A percentile compares a stretch with the other conserved stretches of the same genome.
phyloP scores from a whole-genome alignment of 345 rosid genomes.

The Angophora floribunda region DNA sequence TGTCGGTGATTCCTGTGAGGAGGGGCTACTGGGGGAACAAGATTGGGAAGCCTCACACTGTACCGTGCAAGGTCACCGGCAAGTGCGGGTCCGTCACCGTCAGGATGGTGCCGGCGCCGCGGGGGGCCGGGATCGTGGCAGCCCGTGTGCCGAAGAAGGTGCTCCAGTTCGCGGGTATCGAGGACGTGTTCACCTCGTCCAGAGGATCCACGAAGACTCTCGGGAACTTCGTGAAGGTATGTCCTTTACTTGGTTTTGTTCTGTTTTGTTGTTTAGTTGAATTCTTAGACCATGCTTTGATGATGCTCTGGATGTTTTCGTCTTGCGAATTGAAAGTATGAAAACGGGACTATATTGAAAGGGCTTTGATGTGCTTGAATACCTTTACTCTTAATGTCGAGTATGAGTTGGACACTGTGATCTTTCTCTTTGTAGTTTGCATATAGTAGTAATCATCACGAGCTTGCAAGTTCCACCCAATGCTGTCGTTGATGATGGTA shows the following conservation, averaged over 20 bases:
- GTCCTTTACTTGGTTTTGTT: not conserved
- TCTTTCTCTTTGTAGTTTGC: not conserved
- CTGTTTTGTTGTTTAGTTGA: not conserved
- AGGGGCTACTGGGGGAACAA: slow-evolving; percentile 83
- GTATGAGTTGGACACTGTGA: not conserved
- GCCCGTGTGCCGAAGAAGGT: slow-evolving; percentile 90
- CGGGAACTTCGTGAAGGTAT: slow-evolving; percentile 78
- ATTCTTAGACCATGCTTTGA: not conserved
- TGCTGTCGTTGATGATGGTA: not conserved
- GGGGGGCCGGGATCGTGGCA: slow-evolving; percentile 81
- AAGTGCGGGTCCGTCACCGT: slow-evolving; percentile 69
- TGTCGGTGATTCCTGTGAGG: slow-evolving; percentile 60
- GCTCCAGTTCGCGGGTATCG: slow-evolving; percentile 74
- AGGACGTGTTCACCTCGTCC: slow-evolving; percentile 81
- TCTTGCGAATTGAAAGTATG: not conserved
- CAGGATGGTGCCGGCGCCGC: slow-evolving; percentile 76
- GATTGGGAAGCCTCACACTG: slow-evolving; percentile 66
- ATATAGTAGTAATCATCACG: not conserved
- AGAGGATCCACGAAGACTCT: slow-evolving; percentile 78
- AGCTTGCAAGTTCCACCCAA: not conserved
- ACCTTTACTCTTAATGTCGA: not conserved
- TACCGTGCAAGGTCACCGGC: slow-evolving; percentile 68
- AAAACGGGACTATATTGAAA: not conserved
- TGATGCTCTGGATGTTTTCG: not conserved
- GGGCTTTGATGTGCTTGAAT: not conserved